These are phyloP conservation scores for Osmozyma mogii DNA, from an alignment of 805 yeast species.

Conservation along the genomic window DNA sequence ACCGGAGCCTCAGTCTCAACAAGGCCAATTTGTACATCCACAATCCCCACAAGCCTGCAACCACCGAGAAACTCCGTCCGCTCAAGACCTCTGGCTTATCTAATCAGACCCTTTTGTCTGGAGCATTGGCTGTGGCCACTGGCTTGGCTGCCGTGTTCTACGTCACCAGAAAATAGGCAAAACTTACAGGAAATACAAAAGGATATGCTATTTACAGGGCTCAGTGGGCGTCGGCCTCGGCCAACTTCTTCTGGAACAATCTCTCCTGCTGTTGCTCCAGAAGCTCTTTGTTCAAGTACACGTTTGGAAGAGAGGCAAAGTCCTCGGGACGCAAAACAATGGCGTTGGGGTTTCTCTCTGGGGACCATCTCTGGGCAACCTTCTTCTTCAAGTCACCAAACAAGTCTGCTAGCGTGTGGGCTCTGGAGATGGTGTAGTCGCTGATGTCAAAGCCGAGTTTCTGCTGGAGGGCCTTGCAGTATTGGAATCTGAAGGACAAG, in stretches of 20 bases:
- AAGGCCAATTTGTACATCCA: conserved; percentile 72
- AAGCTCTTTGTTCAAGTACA: conserved; percentile 46
- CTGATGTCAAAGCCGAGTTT: conserved; percentile 45
- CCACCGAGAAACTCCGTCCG: conserved; percentile 13
- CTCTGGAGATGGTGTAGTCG: conserved; percentile 39
- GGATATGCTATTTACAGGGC: conserved; percentile 10
- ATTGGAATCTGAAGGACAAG: conserved; percentile 40
- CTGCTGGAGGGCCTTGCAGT: conserved; percentile 41
- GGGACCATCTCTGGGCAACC: conserved; percentile 37
- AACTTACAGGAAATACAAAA: neutral
- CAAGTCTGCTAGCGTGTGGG: conserved; percentile 33
- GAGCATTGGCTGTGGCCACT: conserved; percentile 50
- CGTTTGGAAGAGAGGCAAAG: conserved; percentile 46
- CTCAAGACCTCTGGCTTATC: conserved; percentile 41
- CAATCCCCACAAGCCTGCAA: conserved; percentile 45
- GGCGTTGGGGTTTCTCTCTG: conserved; percentile 71
- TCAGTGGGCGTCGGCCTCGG: conserved; percentile 34
- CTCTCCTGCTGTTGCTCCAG: conserved; percentile 37
- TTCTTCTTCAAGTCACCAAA: conserved; percentile 28
- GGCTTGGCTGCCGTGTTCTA: conserved; percentile 22
- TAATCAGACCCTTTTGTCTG: conserved; percentile 56
- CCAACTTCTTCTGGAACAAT: conserved; percentile 38
- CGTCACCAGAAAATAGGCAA: neutral
- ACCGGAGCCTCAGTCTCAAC: conserved; percentile 39
- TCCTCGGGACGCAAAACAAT: conserved; percentile 50